Percentiles rank a stretch among this genome's conserved stretches.
Conservation (phyloP, 2,329 filamentous ascomycete species). For the Microdochium nivale region DNA sequence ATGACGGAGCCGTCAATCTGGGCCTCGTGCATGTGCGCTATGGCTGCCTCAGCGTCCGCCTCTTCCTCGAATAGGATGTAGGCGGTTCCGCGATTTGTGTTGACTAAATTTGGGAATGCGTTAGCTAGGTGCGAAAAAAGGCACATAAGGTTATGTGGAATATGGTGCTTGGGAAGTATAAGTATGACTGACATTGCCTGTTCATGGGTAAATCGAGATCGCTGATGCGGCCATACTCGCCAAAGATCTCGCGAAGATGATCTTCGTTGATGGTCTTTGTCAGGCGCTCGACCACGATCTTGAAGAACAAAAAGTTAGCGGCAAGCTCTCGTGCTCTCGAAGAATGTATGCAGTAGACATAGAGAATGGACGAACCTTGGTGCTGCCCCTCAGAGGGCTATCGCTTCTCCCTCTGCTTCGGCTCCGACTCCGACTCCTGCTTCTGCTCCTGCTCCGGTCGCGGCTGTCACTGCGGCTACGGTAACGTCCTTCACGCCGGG, state of each 20-base stretch:
- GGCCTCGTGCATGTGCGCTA: slow-evolving; percentile 97
- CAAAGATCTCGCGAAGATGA: slow-evolving; percentile 88
- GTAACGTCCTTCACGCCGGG: slow-evolving; percentile 27
- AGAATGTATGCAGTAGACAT: background rate
- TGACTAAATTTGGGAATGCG: slow-evolving; percentile 47
- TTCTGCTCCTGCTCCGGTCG: slow-evolving; percentile 17
- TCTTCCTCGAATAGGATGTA: slow-evolving; percentile 80
- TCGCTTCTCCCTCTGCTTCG: slow-evolving; percentile 12
- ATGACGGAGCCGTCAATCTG: slow-evolving; percentile 78
- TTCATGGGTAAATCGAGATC: slow-evolving; percentile 89
- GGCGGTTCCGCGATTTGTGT: slow-evolving; percentile 84
- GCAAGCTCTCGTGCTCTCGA: too few relatives aligned
- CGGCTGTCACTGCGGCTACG: slow-evolving; percentile 17
- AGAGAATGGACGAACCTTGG: slow-evolving; percentile 17
- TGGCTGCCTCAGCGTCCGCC: slow-evolving; percentile 75
- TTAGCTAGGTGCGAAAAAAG: too few relatives aligned
- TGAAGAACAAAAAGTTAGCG: background rate
- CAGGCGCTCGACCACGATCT: slow-evolving; percentile 94
- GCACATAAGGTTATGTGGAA: too few relatives aligned
- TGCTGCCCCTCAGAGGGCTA: slow-evolving; percentile 20
- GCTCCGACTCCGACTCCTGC: slow-evolving; percentile 8
- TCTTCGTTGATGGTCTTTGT: slow-evolving; percentile 89
- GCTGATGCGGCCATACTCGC: slow-evolving; percentile 74
- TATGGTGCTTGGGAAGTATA: too few relatives aligned
- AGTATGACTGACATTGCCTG: slow-evolving; percentile 52